These are phyloP conservation scores for Staphylotrichum tortipilum DNA, from an alignment of 495 filamentous ascomycete species.

Conservation along the genomic window DNA sequence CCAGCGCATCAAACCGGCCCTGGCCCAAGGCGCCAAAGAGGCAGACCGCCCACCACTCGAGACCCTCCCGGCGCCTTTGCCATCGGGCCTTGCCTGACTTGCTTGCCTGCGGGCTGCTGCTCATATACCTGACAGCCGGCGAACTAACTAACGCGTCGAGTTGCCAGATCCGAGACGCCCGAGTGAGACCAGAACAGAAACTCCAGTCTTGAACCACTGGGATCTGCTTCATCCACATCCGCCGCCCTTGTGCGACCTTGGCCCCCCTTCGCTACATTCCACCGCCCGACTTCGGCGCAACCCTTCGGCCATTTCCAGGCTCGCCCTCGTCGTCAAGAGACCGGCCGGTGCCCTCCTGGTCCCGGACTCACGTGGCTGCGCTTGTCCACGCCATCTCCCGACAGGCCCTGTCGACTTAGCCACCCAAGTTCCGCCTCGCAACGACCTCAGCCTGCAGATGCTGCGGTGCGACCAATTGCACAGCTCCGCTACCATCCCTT, in stretches of 20 bases:
- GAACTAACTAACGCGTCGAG: constrained; percentile 35
- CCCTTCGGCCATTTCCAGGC: constrained; percentile 11
- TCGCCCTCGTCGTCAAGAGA: constrained; percentile 15
- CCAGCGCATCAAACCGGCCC: constrained; percentile 45
- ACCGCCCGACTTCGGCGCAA: constrained; percentile 11
- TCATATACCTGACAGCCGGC: constrained; percentile 24
- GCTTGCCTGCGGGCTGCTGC: too few species aligned
- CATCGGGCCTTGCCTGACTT: too few species aligned
- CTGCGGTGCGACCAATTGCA: constrained; percentile 46
- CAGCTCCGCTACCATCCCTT: constrained; percentile 39
- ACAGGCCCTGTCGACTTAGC: constrained; percentile 30
- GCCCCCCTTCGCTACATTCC: background rate
- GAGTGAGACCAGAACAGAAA: background rate
- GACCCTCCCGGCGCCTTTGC: constrained; percentile 25
- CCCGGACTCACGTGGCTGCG: constrained; percentile 37
- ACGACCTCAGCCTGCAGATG: constrained; percentile 52
- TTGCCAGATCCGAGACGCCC: constrained; percentile 9
- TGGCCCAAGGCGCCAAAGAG: constrained; percentile 39
- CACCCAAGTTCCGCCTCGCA: constrained; percentile 41
- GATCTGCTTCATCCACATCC: constrained; percentile 2
- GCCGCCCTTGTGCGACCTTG: constrained; percentile 11
- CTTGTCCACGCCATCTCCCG: constrained; percentile 26
- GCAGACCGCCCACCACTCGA: constrained; percentile 31
- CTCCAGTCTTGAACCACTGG: background rate
- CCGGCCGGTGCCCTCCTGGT: background rate